Evolutionary conservation across 169 alveolate genomes (phyloP), one percentile per base, ranked within the genome.

Genomic region (Cyclospora cayetanensis): DNA sequence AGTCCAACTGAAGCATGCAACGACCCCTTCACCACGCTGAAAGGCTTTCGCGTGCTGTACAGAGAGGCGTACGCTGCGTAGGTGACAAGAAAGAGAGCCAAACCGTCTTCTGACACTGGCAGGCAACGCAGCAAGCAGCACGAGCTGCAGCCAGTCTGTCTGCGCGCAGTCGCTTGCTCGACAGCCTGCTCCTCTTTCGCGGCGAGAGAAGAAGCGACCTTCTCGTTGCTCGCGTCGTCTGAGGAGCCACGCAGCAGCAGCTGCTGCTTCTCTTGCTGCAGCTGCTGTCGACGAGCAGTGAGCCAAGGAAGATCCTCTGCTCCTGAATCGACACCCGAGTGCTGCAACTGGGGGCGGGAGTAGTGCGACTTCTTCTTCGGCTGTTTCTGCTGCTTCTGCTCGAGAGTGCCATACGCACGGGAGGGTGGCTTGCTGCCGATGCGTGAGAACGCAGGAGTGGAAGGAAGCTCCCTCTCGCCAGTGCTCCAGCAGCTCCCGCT

Each of bases 1-100:
- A 90, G 70, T 3, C 80, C 79, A 25, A 90, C 66, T 53, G 50
- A 65, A 12, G 77, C 91, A 34, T 93, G 95, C 60, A 93, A 86
- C 55, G 68, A 91, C 43, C 79, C 55, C 52, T 93, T 93, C 41
- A 93, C 94, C 37, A 93, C 95, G 11, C 94, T 90, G 88, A 93
- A 93, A 22, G 95, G 95, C 72, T 93, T 93, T 29, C 95, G 77
- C 20, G 95, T 90, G 41, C 93, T 70, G 42, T 93, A 93, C 65
- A 93, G 46, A n/a, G 77, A 37, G 65, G 93, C 87, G 46, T 93
- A 93, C 39, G 94, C 43, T 37, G 60, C 25, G 88, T 93, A 93
- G 55, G 95, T 90, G 43, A 93, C 65, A 20, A 80, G 35, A 41
- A 93, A 90, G 43, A 79, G 85, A 3, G 1, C 65, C 29, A 74